Conservation (phyloP, 2,329 filamentous ascomycete genomes). For the Chalara sp. region DNA sequence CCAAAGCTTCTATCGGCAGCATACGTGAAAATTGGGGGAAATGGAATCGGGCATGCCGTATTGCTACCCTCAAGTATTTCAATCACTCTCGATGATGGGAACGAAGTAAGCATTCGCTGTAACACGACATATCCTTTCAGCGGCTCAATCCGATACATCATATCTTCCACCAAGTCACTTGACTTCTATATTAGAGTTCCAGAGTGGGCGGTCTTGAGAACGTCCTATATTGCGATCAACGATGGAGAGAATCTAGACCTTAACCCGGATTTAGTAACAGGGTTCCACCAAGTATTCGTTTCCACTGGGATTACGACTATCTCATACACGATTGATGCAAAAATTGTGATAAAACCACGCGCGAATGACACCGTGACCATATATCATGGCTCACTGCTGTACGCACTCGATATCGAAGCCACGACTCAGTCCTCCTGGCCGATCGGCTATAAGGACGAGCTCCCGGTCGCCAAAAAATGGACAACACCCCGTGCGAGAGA, state of each 20-base stretch:
- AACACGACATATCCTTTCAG: slow-evolving; percentile 38
- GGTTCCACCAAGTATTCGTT: neutral
- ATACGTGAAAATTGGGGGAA: slow-evolving; percentile 32
- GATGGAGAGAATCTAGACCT: neutral
- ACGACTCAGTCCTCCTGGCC: neutral
- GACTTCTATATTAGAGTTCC: slow-evolving; percentile 20
- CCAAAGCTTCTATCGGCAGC: slow-evolving; percentile 44
- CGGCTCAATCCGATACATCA: slow-evolving; percentile 21
- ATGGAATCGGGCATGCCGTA: slow-evolving; percentile 39
- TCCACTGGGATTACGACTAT: neutral
- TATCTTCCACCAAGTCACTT: slow-evolving; percentile 20
- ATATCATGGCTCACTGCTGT: neutral
- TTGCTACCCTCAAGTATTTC: slow-evolving; percentile 36
- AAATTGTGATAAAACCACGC: neutral
- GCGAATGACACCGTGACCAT: neutral
- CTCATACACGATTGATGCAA: neutral
- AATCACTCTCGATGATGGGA: slow-evolving; percentile 24
- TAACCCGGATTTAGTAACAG: neutral
- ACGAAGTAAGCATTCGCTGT: slow-evolving; percentile 33
- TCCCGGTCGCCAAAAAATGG: too few species aligned
- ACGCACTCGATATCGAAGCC: neutral
- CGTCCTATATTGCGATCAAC: neutral
- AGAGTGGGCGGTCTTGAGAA: slow-evolving; percentile 7
- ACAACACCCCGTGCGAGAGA: neutral
- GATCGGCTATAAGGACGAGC: neutral